A percentile compares a stretch with the other conserved stretches of the same genome.
These are phyloP conservation scores for Colletotrichum sp. DNA, from an alignment of 2,329 filamentous ascomycete genomes.

Conservation along the genomic window DNA sequence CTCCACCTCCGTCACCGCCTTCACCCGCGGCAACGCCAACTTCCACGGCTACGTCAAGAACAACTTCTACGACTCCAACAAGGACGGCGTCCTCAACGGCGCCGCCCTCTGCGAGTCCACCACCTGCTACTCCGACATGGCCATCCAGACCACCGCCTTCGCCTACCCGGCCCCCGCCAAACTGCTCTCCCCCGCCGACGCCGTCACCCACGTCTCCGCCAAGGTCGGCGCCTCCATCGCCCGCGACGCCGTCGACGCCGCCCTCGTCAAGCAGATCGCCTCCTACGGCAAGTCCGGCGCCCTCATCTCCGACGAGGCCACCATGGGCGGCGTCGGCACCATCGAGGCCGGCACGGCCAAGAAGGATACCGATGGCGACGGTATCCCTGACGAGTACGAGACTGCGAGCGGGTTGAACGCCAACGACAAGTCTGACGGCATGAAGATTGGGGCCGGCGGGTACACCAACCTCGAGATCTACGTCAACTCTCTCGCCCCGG, in stretches of 20 bases:
- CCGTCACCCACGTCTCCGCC: conserved; percentile 42
- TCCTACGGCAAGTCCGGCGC: conserved; percentile 49
- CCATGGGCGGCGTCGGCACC: conserved; percentile 43
- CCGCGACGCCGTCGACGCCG: conserved; percentile 48
- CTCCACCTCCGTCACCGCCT: conserved; percentile 51
- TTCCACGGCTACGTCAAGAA: conserved; percentile 58
- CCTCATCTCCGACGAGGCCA: conserved; percentile 50
- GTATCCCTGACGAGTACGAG: conserved; percentile 55
- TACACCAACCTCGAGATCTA: conserved; percentile 55
- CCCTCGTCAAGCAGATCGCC: conserved; percentile 45
- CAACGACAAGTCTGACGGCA: conserved; percentile 42
- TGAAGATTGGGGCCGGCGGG: conserved; percentile 44
- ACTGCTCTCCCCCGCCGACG: conserved; percentile 41
- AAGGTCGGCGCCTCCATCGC: conserved; percentile 46
- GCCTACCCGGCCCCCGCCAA: conserved; percentile 46
- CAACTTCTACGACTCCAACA: conserved; percentile 57
- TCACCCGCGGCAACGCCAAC: conserved; percentile 58
- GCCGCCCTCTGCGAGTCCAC: conserved; percentile 43
- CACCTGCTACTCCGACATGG: conserved; percentile 52
- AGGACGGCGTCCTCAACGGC: conserved; percentile 54
- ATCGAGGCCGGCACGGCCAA: conserved; percentile 41
- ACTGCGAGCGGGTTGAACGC: conserved; percentile 43
- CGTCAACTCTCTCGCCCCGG: conserved; percentile 50
- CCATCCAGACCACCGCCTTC: conserved; percentile 42
- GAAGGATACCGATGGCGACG: conserved; percentile 51